Conservation (phyloP, 1,139 yeast species). For the Yamadazyma conglobata region DNA sequence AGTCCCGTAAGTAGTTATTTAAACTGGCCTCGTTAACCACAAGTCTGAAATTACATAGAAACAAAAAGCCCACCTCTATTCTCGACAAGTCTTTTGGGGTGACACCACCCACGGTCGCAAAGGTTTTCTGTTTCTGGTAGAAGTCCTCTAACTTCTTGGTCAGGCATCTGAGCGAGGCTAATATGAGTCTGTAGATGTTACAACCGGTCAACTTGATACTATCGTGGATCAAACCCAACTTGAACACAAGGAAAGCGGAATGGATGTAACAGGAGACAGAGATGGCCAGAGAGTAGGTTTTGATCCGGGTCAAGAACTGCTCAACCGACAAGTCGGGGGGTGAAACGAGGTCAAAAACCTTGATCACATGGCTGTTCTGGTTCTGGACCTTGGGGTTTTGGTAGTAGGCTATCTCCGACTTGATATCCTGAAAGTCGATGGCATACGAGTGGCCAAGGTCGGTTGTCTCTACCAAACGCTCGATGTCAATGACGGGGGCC, state of each 20-base stretch:
- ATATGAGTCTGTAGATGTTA: conserved; percentile 37
- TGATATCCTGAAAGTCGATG: conserved; percentile 15
- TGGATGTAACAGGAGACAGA: conserved; percentile 42
- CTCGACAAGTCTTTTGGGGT: conserved; percentile 34
- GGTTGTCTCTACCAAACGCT: conserved; percentile 10
- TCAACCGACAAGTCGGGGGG: conserved; percentile 36
- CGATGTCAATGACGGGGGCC: conserved; percentile 8
- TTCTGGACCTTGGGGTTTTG: conserved; percentile 14
- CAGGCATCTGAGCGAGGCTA: conserved; percentile 45
- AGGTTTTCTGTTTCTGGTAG: conserved; percentile 41
- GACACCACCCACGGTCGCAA: conserved; percentile 47
- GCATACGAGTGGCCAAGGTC: conserved; percentile 10
- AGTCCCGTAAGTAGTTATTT: conserved; percentile 27
- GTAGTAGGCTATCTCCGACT: conserved; percentile 20
- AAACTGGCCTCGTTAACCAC: conserved; percentile 35
- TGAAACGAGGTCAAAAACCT: conserved; percentile 33
- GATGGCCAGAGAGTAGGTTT: conserved; percentile 41
- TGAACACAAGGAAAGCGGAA: conserved; percentile 38
- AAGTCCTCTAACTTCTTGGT: conserved; percentile 43
- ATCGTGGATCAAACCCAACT: conserved; percentile 32
- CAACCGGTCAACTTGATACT: conserved; percentile 29
- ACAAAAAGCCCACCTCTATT: conserved; percentile 42
- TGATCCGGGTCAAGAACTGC: conserved; percentile 36
- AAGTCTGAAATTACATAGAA: conserved; percentile 38
- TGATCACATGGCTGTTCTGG: conserved; percentile 29